These are phyloP conservation scores for Conticribra weissflogii DNA, from an alignment of 108 stramenopile genomes.

Conservation along the genomic window DNA sequence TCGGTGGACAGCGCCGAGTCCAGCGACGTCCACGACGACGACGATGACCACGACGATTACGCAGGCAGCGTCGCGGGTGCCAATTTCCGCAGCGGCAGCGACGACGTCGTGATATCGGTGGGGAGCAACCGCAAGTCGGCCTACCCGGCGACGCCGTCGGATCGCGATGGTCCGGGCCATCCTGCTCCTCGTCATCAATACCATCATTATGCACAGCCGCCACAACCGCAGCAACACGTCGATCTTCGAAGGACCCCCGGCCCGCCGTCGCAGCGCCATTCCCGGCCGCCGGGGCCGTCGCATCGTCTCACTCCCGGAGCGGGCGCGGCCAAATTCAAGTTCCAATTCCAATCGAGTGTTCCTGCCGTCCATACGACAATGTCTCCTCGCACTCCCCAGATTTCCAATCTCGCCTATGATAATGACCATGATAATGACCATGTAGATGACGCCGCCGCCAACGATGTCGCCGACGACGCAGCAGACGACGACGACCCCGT, in stretches of 20 bases:
- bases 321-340: conserved; percentile 2
- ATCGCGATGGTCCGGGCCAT: not conserved
- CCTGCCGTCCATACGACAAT: not conserved
- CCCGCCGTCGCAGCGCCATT: not conserved
- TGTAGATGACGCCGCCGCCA: not conserved
- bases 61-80: not conserved
- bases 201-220: not conserved
- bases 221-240: not conserved
- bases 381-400: not conserved
- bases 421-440: too few species aligned
- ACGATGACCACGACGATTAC: not conserved
- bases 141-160: conserved; percentile 31
- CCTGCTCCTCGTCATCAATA: not conserved
- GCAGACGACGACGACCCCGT: conserved; percentile 3
- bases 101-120: not conserved
- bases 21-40: not conserved
- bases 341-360: not conserved
- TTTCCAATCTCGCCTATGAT: too few species aligned
- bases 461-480: not conserved
- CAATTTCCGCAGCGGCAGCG: not conserved
- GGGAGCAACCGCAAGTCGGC: conserved; percentile 36
- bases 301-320: conserved; percentile 29
- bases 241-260: too few species aligned
- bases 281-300: not conserved
- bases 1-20: not conserved